Conservation (phyloP, 2,329 filamentous ascomycete species). For the Ophiostoma angusticollis region DNA sequence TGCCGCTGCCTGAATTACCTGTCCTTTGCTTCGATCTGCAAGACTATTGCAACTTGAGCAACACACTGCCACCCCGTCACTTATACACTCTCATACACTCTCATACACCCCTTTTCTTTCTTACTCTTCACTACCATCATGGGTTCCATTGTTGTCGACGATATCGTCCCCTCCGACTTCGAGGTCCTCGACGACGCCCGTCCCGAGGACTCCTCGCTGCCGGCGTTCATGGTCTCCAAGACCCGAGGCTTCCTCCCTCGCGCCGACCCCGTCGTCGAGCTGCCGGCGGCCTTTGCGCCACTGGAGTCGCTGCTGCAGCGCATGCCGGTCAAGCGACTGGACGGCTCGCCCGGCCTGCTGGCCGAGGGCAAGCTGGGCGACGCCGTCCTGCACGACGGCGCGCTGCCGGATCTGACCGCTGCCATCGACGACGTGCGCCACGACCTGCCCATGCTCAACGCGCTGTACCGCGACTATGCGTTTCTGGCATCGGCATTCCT, state of each 20-base stretch:
- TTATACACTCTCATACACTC: background rate
- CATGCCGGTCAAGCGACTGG: conserved; percentile 65
- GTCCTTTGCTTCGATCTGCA: no score
- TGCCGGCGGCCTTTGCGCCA: conserved; percentile 61
- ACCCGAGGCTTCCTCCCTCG: conserved; percentile 63
- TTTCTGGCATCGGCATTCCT: conserved; percentile 84
- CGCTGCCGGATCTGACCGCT: conserved; percentile 63
- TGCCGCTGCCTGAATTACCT: background rate
- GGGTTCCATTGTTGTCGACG: conserved; percentile 28
- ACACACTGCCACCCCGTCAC: no score
- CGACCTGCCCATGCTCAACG: conserved; percentile 70
- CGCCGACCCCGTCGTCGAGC: conserved; percentile 43
- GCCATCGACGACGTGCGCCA: conserved; percentile 59
- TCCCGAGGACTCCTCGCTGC: conserved; percentile 49
- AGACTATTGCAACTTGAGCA: no score
- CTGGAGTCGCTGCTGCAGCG: conserved; percentile 60
- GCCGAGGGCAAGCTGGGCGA: conserved; percentile 62
- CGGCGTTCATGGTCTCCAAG: conserved; percentile 69
- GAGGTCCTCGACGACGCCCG: conserved; percentile 49
- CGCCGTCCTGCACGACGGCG: conserved; percentile 46
- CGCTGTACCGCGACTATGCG: conserved; percentile 81
- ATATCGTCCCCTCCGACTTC: conserved; percentile 28
- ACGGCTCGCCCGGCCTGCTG: conserved; percentile 65
- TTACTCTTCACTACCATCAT: conserved; percentile 19
- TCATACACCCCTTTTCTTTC: background rate